Percentiles rank a stretch among this genome's conserved stretches.
Evolutionary conservation across 306 rosid genomes (phyloP).

Genomic region (Cicer cuneatum): DNA sequence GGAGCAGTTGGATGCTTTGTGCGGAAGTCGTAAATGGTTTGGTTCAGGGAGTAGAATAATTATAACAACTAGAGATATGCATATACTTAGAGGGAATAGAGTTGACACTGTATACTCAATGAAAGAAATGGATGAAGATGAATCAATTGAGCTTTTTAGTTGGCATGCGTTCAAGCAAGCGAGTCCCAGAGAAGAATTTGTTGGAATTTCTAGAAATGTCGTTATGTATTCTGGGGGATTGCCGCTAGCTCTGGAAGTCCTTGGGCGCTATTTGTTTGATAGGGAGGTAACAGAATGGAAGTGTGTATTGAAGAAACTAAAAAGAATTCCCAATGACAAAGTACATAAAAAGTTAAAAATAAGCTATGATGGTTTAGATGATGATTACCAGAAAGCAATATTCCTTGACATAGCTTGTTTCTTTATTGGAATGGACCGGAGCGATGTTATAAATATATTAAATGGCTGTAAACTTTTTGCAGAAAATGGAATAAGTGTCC

Average conservation of each 20-base stretch:
- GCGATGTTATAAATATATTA: neutral
- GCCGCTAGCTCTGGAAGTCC: neutral
- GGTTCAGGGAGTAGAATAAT: neutral
- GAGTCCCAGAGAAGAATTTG: neutral
- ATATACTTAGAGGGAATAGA: neutral
- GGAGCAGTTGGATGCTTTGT: neutral
- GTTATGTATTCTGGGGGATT: neutral
- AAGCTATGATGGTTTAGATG: neutral
- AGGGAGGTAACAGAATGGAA: neutral
- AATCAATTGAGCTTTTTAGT: neutral
- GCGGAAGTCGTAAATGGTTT: neutral
- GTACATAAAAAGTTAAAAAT: neutral
- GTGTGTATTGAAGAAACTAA: neutral
- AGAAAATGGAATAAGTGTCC: constrained; percentile 12
- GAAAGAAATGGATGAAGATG: neutral
- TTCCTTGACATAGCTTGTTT: constrained; percentile 5
- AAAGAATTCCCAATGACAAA: neutral
- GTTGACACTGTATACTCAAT: neutral
- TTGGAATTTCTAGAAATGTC: neutral
- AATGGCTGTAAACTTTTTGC: neutral
- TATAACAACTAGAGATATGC: neutral
- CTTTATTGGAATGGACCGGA: constrained; percentile 4
- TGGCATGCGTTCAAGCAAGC: neutral
- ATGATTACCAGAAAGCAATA: neutral
- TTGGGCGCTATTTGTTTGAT: neutral